Percentiles rank a stretch among this genome's conserved stretches.
Conservation (phyloP, 129 eudicot species). For the Pseudognaphalium luteoalbum region DNA sequence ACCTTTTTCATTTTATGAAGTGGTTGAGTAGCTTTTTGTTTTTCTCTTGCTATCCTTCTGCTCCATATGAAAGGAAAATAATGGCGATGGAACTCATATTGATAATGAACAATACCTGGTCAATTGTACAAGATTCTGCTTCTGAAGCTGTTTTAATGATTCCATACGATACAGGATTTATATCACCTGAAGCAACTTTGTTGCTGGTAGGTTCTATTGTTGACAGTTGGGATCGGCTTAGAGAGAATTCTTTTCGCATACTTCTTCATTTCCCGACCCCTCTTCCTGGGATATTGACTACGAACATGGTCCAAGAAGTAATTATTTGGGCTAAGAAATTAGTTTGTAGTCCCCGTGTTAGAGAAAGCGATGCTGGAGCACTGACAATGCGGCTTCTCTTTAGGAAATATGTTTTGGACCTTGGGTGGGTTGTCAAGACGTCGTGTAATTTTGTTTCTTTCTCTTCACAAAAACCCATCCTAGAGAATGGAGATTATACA, state of each 20-base stretch:
- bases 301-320: conserved; percentile 57
- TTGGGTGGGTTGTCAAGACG: conserved; percentile 66
- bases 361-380: conserved; percentile 99
- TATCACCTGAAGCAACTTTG: conserved; percentile 71
- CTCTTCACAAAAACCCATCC: conserved; percentile 25
- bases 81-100: conserved; percentile 94
- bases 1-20: conserved; percentile 68
- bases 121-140: conserved; percentile 45
- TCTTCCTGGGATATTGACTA: conserved; percentile 78
- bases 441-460: conserved; percentile 46
- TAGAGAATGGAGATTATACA: conserved; percentile 34
- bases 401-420: conserved; percentile 84
- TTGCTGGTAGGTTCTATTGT: conserved; percentile 86
- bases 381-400: conserved; percentile 78
- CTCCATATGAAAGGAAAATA: conserved; percentile 94
- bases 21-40: conserved; percentile 88
- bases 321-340: conserved; percentile 89
- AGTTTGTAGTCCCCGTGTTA: conserved; percentile 93
- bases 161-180: conserved; percentile 69
- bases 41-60: conserved; percentile 94
- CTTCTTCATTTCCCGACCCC: conserved; percentile 83
- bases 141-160: conserved; percentile 45
- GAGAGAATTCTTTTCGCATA: conserved; percentile 81
- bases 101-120: conserved; percentile 77
- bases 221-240: conserved; percentile 97